A percentile compares a stretch with the other conserved stretches of the same genome.
These are phyloP conservation scores for Exophiala lecanii-corni DNA, from an alignment of 2,329 filamentous ascomycete genomes.

Conservation along the genomic window DNA sequence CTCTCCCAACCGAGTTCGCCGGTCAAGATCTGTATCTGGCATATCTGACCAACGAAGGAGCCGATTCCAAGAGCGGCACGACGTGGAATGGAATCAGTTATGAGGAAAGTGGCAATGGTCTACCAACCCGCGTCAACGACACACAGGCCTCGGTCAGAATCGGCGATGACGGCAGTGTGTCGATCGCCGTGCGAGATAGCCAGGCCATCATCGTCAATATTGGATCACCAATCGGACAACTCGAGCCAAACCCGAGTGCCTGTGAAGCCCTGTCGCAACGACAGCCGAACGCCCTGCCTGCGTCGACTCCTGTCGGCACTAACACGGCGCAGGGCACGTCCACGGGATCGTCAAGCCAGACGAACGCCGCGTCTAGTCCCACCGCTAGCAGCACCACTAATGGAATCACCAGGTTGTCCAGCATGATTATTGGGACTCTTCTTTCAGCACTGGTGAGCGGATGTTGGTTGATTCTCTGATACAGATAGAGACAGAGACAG, in stretches of 20 bases:
- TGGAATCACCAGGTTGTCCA: conserved; percentile 19
- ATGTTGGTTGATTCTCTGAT: conserved; percentile 12
- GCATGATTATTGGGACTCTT: conserved; percentile 20
- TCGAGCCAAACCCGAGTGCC: conserved; percentile 15
- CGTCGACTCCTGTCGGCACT: conserved; percentile 12
- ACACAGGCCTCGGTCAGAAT: conserved; percentile 32
- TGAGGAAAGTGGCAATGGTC: conserved; percentile 40
- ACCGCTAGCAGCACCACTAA: conserved; percentile 17
- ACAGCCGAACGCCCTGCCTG: conserved; percentile 17
- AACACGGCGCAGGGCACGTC: conserved; percentile 14
- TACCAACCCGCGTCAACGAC: conserved; percentile 33
- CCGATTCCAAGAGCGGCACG: conserved; percentile 39
- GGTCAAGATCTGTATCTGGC: conserved; percentile 44
- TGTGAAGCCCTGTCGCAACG: conserved; percentile 19
- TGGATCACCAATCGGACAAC: conserved; percentile 28
- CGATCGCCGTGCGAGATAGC: conserved; percentile 39
- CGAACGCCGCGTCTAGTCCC: conserved; percentile 17
- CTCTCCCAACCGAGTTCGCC: conserved; percentile 35
- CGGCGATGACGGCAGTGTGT: conserved; percentile 32
- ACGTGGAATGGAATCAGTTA: conserved; percentile 48
- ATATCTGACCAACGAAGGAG: conserved; percentile 44
- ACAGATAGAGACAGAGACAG: too few species aligned
- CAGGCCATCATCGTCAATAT: conserved; percentile 46
- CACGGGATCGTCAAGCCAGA: conserved; percentile 13
- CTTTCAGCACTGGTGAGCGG: conserved; percentile 15